Percentiles rank a stretch among this genome's conserved stretches.
These are phyloP conservation scores for Colletotrichum simmondsii DNA, from an alignment of 2,329 filamentous ascomycete genomes.

Conservation along the genomic window DNA sequence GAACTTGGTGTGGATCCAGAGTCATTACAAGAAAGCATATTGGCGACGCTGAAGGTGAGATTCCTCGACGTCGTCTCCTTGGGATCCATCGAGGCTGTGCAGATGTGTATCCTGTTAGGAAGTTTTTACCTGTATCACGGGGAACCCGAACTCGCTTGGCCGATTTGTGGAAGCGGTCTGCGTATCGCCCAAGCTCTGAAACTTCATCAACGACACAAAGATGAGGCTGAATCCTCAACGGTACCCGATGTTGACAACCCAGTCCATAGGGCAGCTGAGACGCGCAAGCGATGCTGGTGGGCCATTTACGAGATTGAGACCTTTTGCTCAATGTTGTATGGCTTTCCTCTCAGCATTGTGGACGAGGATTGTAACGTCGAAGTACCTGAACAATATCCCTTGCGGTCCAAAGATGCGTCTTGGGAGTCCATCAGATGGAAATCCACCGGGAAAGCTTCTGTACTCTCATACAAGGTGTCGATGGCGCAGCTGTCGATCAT, in stretches of 20 bases:
- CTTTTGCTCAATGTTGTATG: not conserved
- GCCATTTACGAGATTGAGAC: not conserved
- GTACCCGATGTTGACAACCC: not conserved
- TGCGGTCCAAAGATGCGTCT: not conserved
- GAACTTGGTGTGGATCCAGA: not conserved
- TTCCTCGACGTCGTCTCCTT: not conserved
- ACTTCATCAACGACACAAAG: not conserved
- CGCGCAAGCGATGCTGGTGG: not conserved
- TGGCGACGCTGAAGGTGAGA: not conserved
- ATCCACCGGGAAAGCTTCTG: not conserved
- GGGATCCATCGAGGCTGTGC: not conserved
- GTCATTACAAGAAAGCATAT: not conserved
- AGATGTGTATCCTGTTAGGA: not conserved
- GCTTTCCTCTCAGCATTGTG: not conserved
- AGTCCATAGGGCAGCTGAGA: not conserved
- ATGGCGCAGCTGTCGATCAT: not conserved
- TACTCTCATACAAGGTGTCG: not conserved
- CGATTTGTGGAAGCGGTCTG: not conserved
- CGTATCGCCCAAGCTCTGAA: not conserved
- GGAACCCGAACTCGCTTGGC: not conserved
- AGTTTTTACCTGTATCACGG: not conserved
- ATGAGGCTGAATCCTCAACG: not conserved
- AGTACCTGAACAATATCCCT: not conserved
- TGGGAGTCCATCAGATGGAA: not conserved
- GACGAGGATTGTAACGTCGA: not conserved